Evolutionary conservation across 257 asterid species (phyloP).

Genomic region (Capsicum baccatum): DNA sequence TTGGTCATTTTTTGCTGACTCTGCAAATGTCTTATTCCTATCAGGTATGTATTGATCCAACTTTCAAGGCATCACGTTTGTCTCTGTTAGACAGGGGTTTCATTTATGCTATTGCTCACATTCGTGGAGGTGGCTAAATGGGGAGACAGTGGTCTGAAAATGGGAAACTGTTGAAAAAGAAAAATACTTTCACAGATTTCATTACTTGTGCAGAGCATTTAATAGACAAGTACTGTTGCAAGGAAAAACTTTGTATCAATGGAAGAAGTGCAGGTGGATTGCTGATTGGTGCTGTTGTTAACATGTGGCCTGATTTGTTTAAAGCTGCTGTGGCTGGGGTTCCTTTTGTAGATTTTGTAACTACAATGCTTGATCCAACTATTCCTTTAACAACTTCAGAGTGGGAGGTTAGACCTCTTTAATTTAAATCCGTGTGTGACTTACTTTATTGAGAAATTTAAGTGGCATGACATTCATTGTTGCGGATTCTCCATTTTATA

Average conservation of each 20-base stretch:
- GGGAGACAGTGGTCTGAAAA: slow-evolving; percentile 97
- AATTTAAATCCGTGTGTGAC: background rate
- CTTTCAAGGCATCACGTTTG: slow-evolving; percentile 77
- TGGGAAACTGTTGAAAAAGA: slow-evolving; percentile 89
- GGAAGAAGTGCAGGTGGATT: slow-evolving; percentile 99
- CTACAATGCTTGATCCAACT: slow-evolving; percentile 98
- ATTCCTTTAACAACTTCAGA: slow-evolving; percentile 97
- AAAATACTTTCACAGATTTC: slow-evolving; percentile 89
- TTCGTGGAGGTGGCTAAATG: slow-evolving; percentile 99
- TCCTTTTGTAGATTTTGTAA: slow-evolving; percentile 90
- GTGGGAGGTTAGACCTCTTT: slow-evolving; percentile 81
- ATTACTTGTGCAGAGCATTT: slow-evolving; percentile 83
- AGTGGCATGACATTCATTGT: slow-evolving; percentile 18
- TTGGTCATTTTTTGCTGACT: slow-evolving; percentile 15
- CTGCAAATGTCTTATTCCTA: slow-evolving; percentile 29
- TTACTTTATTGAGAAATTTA: background rate
- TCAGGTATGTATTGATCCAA: slow-evolving; percentile 83
- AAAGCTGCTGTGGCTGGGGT: slow-evolving; percentile 95
- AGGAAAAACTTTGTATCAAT: slow-evolving; percentile 83
- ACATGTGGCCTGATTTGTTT: slow-evolving; percentile 91
- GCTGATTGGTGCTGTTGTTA: slow-evolving; percentile 90
- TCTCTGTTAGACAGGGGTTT: slow-evolving; percentile 92
- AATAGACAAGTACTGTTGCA: slow-evolving; percentile 79
- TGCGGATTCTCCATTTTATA: slow-evolving; percentile 22
- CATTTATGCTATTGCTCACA: slow-evolving; percentile 73